These are phyloP conservation scores for Lodderomyces theae DNA, from an alignment of 1,139 yeast genomes.

Conservation along the genomic window DNA sequence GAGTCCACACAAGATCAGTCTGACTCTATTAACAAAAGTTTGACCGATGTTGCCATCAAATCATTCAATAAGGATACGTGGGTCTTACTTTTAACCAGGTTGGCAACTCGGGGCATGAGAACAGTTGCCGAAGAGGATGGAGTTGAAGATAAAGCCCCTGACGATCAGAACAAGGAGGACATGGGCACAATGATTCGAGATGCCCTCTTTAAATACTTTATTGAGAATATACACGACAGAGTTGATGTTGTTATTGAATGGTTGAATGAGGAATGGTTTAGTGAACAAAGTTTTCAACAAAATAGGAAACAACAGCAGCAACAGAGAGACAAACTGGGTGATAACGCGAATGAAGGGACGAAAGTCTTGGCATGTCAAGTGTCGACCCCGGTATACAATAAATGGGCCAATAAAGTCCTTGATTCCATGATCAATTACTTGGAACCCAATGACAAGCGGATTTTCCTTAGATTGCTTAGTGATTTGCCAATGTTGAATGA, in stretches of 20 bases:
- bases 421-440: constrained; percentile 82
- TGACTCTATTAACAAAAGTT: constrained; percentile 27
- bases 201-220: constrained; percentile 68
- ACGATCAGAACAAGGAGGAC: constrained; percentile 26
- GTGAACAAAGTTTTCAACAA: constrained; percentile 51
- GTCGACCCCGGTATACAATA: constrained; percentile 50
- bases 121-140: constrained; percentile 21
- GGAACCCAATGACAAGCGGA: constrained; percentile 74
- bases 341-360: constrained; percentile 7
- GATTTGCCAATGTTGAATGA: constrained; percentile 77
- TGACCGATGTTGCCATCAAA: constrained; percentile 54
- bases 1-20: constrained; percentile 13
- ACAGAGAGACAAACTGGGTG: constrained; percentile 9
- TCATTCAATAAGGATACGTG: constrained; percentile 74
- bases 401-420: constrained; percentile 70
- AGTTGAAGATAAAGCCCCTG: constrained; percentile 21
- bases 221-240: constrained; percentile 69
- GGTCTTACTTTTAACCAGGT: constrained; percentile 70
- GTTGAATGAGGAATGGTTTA: constrained; percentile 96
- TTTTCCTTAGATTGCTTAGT: constrained; percentile 76
- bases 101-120: constrained; percentile 76
- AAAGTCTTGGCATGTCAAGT: constrained; percentile 8
- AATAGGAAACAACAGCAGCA: constrained; percentile 1
- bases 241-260: constrained; percentile 84
- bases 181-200: constrained; percentile 64